Evolutionary conservation across 2,329 filamentous ascomycete species (phyloP), one percentile per base, ranked within the genome.

Genomic region (Fusarium concolor): DNA sequence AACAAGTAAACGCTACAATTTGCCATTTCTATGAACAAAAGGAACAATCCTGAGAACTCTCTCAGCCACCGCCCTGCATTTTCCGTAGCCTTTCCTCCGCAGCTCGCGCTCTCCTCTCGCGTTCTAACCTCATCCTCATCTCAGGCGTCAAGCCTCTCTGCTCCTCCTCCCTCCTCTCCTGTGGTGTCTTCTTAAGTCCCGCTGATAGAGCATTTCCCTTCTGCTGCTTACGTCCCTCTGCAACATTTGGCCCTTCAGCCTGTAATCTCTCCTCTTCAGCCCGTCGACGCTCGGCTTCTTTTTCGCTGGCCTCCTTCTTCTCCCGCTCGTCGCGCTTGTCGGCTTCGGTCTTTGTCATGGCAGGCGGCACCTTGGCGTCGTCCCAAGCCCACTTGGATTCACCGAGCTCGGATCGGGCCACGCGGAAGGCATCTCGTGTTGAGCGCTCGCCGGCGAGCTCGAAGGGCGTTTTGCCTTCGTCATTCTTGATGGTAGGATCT

Each of bases 351-450:
- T 88, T 90, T 4, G 87, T 89, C 46, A 99, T 81, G 0, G 91
- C 82, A 0, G 89, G 74, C 1, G 94, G 93, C 0, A 99, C 88
- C 26, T 87, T 87, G 2, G 93, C 90, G 0, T 81, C 83, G 5
- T 92, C 88, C 96, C 96, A 99, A 68, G 92, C 81, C 88, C 91
- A 97, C 18, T 83, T 86, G 0, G 77, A 76, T 76, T 97, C 93
- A 17, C 94, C 94, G 2, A 97, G 83, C 74, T 96, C 92, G 31
- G 88, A 86, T 9, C 96, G 91, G 6, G 94, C 93, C 3, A 97
- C 88, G 3, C 96, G 91, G 81, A 99, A 99, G 0, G 94, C 92
- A 75, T 98, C 94, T 3, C 95, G 89, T 0, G 94, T 97, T 3
- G 90, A 80, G 6, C 94, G 88, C 76, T 98, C 94, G 41, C 95